phyloP scores from a whole-genome alignment of 208 protist genomes.

The Leishmania martiniquensis region DNA sequence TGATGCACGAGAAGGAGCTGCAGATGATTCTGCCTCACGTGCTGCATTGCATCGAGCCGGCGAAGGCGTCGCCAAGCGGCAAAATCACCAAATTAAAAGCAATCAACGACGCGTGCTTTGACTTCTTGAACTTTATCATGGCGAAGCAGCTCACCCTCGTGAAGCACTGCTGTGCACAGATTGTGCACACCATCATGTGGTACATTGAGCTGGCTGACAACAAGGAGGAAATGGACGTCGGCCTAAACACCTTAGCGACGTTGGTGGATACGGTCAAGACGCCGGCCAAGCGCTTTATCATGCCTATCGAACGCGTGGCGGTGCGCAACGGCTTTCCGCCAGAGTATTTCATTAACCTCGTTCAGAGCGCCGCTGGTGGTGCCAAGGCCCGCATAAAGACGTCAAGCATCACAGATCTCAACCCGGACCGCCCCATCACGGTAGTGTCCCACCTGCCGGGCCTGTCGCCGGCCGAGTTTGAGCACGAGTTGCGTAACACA shows the following conservation, averaged over 20 bases:
- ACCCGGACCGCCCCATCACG: slow-evolving; percentile 69
- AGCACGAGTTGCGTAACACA: slow-evolving; percentile 70
- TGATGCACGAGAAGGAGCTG: slow-evolving; percentile 89
- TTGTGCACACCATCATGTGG: slow-evolving; percentile 89
- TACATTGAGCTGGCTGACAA: slow-evolving; percentile 85
- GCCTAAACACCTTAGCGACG: slow-evolving; percentile 72
- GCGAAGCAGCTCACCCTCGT: slow-evolving; percentile 75
- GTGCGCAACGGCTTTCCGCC: slow-evolving; percentile 67
- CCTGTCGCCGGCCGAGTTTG: slow-evolving; percentile 77
- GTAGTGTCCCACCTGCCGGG: slow-evolving; percentile 77
- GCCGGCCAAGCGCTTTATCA: slow-evolving; percentile 78
- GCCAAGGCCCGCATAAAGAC: slow-evolving; percentile 49
- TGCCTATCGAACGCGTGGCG: slow-evolving; percentile 72
- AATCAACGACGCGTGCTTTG: slow-evolving; percentile 87
- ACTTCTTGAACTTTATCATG: slow-evolving; percentile 88
- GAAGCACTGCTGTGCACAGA: slow-evolving; percentile 85
- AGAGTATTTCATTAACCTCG: slow-evolving; percentile 67
- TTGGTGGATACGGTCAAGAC: slow-evolving; percentile 75
- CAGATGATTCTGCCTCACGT: slow-evolving; percentile 88
- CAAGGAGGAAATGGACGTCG: slow-evolving; percentile 80
- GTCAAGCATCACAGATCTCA: slow-evolving; percentile 49
- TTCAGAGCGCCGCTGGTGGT: slow-evolving; percentile 54
- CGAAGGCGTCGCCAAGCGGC: slow-evolving; percentile 36
- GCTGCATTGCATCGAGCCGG: slow-evolving; percentile 88
- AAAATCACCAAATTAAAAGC: slow-evolving; percentile 65